phyloP scores from a whole-genome alignment of 2,329 filamentous ascomycete species.

The Pseudogymnoascus sp. region DNA sequence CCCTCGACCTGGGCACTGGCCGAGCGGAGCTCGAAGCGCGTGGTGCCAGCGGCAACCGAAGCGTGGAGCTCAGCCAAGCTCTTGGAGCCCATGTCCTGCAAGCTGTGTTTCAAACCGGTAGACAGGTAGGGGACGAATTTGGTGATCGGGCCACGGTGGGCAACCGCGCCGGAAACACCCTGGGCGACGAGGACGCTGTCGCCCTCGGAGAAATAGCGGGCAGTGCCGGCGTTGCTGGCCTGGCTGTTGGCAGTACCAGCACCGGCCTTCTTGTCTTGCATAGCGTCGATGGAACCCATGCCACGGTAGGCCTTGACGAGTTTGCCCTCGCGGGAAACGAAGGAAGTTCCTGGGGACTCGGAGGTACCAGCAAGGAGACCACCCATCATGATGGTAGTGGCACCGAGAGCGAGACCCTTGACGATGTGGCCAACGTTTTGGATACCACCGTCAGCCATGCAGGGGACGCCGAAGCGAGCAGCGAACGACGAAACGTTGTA shows the following conservation, averaged over 20 bases:
- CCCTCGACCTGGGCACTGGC: conserved; percentile 94
- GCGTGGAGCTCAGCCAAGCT: conserved; percentile 72
- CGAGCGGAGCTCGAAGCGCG: conserved; percentile 90
- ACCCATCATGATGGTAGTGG: conserved; percentile 98
- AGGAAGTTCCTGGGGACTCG: conserved; percentile 93
- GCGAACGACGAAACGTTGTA: conserved; percentile 86
- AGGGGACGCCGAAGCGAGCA: conserved; percentile 87
- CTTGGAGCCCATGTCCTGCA: conserved; percentile 88
- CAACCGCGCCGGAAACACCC: conserved; percentile 82
- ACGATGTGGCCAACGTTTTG: conserved; percentile 99
- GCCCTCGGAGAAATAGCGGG: conserved; percentile 96
- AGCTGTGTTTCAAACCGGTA: conserved; percentile 90
- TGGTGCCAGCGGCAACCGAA: conserved; percentile 62
- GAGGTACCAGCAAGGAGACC: conserved; percentile 94
- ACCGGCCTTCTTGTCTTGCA: conserved; percentile 97
- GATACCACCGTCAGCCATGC: conserved; percentile 94
- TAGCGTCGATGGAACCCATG: conserved; percentile 97
- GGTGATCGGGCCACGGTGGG: conserved; percentile 73
- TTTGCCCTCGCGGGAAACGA: conserved; percentile 92
- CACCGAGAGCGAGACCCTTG: conserved; percentile 91
- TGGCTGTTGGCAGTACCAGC: conserved; percentile 63
- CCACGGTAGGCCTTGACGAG: conserved; percentile 98
- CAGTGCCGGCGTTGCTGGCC: conserved; percentile 87
- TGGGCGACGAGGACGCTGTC: conserved; percentile 92
- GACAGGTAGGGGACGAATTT: conserved; percentile 96